Base-by-base conservation (phyloP, 148 eudicot genomes). In the Chenopodium berlandieri region DNA sequence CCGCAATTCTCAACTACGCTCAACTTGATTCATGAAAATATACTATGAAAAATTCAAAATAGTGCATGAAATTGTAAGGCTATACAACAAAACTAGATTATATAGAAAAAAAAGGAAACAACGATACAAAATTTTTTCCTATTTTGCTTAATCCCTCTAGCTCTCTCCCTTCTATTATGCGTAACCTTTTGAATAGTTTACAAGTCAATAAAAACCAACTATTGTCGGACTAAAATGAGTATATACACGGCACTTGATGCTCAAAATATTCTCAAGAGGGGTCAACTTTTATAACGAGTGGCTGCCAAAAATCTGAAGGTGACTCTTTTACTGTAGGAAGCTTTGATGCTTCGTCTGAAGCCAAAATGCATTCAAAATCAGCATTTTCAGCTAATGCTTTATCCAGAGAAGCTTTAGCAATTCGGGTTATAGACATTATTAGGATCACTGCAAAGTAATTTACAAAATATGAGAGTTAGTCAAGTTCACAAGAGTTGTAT, bases 381-480 rank as follows among this genome's bases (percentile, higher is more conserved):
- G 44, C 88, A 82, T 88, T 88, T 87, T 92, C 96, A 54, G 92
- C 92, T 77, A 94, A 79, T 75, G 96, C 96, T 87, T 90, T 92
- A 62, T 92, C 98, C 78, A 94, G 84, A 68, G 98, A 93, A 77
- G 91, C 89, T 86, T 90, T 94, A 30, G 98, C 94, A 46, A 94
- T 92, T 89, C 83, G 91, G 20, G 86, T 92, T 46, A 94, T 90
- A 64, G 85, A 86, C 82, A 88, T 56, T 69, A 92, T 85, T 52
- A 94, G 71, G 67, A 86, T 71, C 88, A 85, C 98, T 94, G 94
- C 74, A 78, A 22, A 50, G 34, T 32, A 79, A 71, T 71, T 71
- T 14, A 68, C 72, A 64, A 34, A 76, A 62, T 3, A 69, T 63
- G 32, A 17, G 71, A 34, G 31, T 23, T 52, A 60, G 54, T 44